Base-by-base conservation (phyloP, 805 yeast genomes). In the Candida nitratophila region DNA sequence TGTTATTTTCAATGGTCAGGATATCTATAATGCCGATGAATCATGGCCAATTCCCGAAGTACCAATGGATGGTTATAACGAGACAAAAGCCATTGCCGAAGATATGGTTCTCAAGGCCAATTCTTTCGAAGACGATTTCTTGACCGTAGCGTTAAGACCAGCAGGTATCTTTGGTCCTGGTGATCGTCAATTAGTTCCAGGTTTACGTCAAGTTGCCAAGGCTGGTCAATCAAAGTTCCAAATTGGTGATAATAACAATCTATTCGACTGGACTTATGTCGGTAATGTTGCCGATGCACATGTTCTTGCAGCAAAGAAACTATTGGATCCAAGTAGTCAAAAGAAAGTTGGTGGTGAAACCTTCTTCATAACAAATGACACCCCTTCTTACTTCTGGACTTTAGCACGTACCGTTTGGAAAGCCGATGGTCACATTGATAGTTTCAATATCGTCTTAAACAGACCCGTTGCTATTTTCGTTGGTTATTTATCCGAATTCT, bases 81-180 rank as follows among this genome's bases (percentile, higher is more conserved):
- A 86, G 60, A 90, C 98, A 10, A 93, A 93, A 63, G 96, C 96
- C 10, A 73, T 74, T 48, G 99, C 96, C 1, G 99, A 93, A 64
- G 74, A 73, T 16, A 75, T 81, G 67, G 96, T 89, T 2, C 71
- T 90, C 57, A 67, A 75, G 19, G 86, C 95, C 16, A 86, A 88
- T 61, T 75, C 76, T 40, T 66, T 66, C n/a, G 61, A 66, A 1
- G 68, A 71, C 14, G 70, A 69, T 1, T 76, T 90, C 50, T 66
- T 74, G 40, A 93, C 99, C 0, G 84, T 86, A 32, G 93, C 96
- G 2, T 65, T 93, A 40, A 77, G 99, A 50, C 99, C 99, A 1
- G 96, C 99, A 1, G 99, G 99, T 34, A 89, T 93, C 40, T 93
- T 93, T 68, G 99, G 99, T 5, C 99, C 98, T 6, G 98, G 99